Percentiles rank a stretch among this genome's conserved stretches.
Evolutionary conservation across 805 yeast species (phyloP).

Genomic region (Priceomyces haplophilus): DNA sequence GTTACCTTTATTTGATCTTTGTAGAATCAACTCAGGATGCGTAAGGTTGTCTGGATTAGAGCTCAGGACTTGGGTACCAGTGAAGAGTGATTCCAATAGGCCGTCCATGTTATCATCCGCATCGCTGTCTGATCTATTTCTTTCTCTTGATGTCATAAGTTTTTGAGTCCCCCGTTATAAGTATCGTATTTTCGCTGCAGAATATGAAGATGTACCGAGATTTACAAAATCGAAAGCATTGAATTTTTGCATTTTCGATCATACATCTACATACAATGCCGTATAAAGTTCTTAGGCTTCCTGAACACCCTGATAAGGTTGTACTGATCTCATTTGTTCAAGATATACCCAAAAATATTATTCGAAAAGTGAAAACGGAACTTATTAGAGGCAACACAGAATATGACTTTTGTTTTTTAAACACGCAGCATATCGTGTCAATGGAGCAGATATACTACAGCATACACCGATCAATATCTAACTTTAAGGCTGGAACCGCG

Average conservation of each 20-base stretch:
- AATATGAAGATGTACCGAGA: background rate
- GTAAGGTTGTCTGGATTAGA: background rate
- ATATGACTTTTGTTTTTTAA: constrained; percentile 64
- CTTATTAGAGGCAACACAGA: constrained; percentile 44
- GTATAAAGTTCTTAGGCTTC: constrained; percentile 22
- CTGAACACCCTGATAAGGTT: constrained; percentile 43
- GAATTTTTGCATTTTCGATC: no score
- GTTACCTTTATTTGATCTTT: constrained; percentile 26
- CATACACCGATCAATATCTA: constrained; percentile 57
- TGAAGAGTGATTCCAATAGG: background rate
- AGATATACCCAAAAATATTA: constrained; percentile 37
- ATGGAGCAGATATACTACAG: constrained; percentile 62
- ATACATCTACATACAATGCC: constrained; percentile 7
- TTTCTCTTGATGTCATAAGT: background rate
- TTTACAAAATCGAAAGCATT: background rate
- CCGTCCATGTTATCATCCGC: background rate
- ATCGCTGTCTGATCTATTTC: background rate
- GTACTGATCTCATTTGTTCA: constrained; percentile 44
- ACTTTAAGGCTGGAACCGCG: constrained; percentile 44
- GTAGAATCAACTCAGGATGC: constrained; percentile 36
- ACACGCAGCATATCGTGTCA: constrained; percentile 56
- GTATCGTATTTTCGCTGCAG: background rate
- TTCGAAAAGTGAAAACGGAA: constrained; percentile 42
- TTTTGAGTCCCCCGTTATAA: background rate
- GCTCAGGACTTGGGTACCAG: background rate